A percentile compares a stretch with the other conserved stretches of the same genome.
Evolutionary conservation across 169 alveolate species (phyloP).

Genomic region (Babesia caballi): DNA sequence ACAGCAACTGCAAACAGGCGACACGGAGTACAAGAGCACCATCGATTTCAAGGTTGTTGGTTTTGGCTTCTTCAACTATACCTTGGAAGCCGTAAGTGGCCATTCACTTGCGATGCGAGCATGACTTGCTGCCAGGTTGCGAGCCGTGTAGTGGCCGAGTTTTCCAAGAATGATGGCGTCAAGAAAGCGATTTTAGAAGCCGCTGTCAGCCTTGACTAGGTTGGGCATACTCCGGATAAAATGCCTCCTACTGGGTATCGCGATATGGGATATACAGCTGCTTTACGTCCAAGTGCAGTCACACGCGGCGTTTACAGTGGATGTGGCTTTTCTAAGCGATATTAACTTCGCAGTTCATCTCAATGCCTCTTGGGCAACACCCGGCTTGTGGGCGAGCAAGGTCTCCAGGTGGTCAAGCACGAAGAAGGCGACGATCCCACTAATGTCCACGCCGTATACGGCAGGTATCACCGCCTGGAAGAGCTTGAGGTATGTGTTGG

Average conservation of each 20-base stretch:
- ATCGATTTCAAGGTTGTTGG: slow-evolving; percentile 34
- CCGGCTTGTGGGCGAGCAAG: slow-evolving; percentile 22
- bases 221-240: no score
- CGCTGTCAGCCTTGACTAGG: background rate
- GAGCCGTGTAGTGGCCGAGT: slow-evolving; percentile 11
- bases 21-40: slow-evolving; percentile 17
- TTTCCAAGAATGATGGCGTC: slow-evolving; percentile 1
- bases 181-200: slow-evolving; percentile 1
- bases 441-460: slow-evolving; percentile 67
- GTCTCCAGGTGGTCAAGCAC: slow-evolving; percentile 63
- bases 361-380: slow-evolving; percentile 23
- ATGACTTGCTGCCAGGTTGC: background rate
- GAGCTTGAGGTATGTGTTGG: slow-evolving; percentile 72
- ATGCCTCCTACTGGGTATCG: no score
- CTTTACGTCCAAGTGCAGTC: no score
- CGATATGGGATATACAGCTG: no score
- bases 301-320: no score
- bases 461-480: slow-evolving; percentile 66
- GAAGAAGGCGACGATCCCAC: slow-evolving; percentile 69
- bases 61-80: slow-evolving; percentile 37
- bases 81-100: slow-evolving; percentile 38
- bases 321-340: no score
- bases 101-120: background rate
- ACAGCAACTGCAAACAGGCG: slow-evolving; percentile 1
- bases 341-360: no score